Conservation (phyloP, 495 filamentous ascomycete genomes). For the Acidiella bohemica region DNA sequence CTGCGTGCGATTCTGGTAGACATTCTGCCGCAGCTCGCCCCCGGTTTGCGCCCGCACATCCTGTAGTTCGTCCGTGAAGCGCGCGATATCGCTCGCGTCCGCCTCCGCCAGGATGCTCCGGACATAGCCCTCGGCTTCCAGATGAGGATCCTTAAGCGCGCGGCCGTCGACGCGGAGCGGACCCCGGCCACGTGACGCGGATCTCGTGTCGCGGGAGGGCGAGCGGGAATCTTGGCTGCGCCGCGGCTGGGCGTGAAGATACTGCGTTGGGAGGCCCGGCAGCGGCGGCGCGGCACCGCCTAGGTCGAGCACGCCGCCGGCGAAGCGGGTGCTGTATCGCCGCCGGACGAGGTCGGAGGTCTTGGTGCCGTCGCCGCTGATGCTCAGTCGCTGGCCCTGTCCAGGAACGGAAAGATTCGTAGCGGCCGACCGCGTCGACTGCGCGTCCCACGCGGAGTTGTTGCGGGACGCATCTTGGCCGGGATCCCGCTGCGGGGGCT, state of each 20-base stretch:
- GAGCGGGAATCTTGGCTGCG: constrained; percentile 41
- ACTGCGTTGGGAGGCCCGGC: constrained; percentile 41
- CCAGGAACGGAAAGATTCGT: constrained; percentile 8
- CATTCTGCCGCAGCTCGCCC: constrained; percentile 83
- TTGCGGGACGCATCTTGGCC: constrained; percentile 28
- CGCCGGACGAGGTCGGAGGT: constrained; percentile 90
- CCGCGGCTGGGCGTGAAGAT: constrained; percentile 28
- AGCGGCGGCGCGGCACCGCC: constrained; percentile 46
- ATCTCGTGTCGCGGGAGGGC: constrained; percentile 10
- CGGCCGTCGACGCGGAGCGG: constrained; percentile 32
- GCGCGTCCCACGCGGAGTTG: constrained; percentile 17
- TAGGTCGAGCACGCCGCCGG: constrained; percentile 41
- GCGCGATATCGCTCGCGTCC: constrained; percentile 81
- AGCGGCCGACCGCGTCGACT: constrained; percentile 6
- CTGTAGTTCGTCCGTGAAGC: constrained; percentile 61
- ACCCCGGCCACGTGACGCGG: neutral
- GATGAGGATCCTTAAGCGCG: constrained; percentile 63
- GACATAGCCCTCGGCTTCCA: constrained; percentile 60
- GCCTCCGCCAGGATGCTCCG: constrained; percentile 71
- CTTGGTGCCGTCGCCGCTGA: constrained; percentile 31
- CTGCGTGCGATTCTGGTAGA: constrained; percentile 94
- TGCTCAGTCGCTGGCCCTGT: neutral
- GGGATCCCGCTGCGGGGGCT: constrained; percentile 30
- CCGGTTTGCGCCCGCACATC: constrained; percentile 74
- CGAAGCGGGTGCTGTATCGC: constrained; percentile 84